Conservation (phyloP, 2,329 filamentous ascomycete genomes). For the Aspergillus novoparasiticus region DNA sequence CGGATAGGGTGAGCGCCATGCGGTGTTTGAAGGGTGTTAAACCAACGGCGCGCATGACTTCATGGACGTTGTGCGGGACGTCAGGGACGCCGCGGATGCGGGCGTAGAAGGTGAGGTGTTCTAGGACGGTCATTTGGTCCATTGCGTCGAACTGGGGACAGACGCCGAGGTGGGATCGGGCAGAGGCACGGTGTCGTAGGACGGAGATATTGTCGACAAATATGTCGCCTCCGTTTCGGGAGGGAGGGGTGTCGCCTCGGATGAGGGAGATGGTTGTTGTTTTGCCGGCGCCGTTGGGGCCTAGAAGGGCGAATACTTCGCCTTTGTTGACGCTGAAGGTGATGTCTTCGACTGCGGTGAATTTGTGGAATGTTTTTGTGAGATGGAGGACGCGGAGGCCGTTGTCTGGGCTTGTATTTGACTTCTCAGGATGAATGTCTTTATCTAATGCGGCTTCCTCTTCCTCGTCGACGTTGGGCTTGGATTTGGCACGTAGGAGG, state of each 20-base stretch:
- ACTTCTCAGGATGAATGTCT: conserved; percentile 67
- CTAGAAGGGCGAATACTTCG: conserved; percentile 85
- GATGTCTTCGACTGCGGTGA: conserved; percentile 83
- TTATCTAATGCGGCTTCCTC: conserved; percentile 48
- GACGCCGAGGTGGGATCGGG: conserved; percentile 79
- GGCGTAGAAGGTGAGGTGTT: conserved; percentile 88
- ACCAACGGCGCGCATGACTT: conserved; percentile 80
- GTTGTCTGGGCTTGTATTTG: conserved; percentile 59
- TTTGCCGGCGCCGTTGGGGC: conserved; percentile 90
- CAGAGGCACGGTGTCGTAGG: conserved; percentile 68
- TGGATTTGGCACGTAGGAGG: conserved; percentile 50
- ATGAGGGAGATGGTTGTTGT: conserved; percentile 87
- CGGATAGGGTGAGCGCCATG: conserved; percentile 78
- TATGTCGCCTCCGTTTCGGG: conserved; percentile 71
- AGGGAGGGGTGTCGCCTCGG: conserved; percentile 81
- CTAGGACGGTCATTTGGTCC: conserved; percentile 85
- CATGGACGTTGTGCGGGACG: conserved; percentile 73
- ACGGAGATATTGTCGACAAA: conserved; percentile 79
- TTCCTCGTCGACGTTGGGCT: conserved; percentile 47
- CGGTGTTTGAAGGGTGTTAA: conserved; percentile 69
- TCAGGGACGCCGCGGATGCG: conserved; percentile 76
- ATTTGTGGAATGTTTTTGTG: conserved; percentile 75
- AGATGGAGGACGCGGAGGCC: conserved; percentile 79
- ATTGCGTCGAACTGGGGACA: conserved; percentile 88
- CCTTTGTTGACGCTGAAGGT: conserved; percentile 78